Base-by-base conservation (phyloP, 176 grass and related monocot species). In the Oryza glaberrima region DNA sequence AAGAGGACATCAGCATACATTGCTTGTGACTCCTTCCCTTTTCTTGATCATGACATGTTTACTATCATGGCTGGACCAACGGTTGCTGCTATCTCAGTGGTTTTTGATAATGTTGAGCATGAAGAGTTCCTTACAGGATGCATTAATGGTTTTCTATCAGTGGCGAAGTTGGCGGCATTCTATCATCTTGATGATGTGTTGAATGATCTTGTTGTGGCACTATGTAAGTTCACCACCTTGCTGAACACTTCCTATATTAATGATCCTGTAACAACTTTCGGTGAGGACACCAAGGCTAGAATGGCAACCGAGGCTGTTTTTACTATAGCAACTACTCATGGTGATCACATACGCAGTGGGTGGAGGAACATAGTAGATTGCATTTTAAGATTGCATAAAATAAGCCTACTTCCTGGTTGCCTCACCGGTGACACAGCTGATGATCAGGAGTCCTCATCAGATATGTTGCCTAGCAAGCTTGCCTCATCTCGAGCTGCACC, bases 31-130 rank as follows among this genome's bases (percentile, higher is more conserved):
- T 90, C 91, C 8, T 86, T 82, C 56, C 89, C 91, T 83, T 91
- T 90, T 67, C 89, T 98, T 81, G 96, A 98, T 87, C 81, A 84
- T 90, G 93, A 96, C 40, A 98, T 98, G 96, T 98, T 98, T 88
- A 79, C 88, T 38, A 78, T 90, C 82, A 94, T 98, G 91, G 88
- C 96, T 1, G 96, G 93, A 72, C 89, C 96, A 23, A 82, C 91
- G 61, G 88, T 98, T 85, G 93, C 96, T 77, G 96, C 96, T 46
- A 94, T 98, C 48, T 98, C 96, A 4, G 96, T 98, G 20, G 91
- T 96, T 73, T 96, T 98, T 96, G 93, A 98, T 66, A 94, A 96
- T 88, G 86, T 89, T 68, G 96, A 94, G 88, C 77, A 95, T 77
- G 93, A 88, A 63, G 93, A 86, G 66, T 86, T 96, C 75, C 80